phyloP scores from a whole-genome alignment of 306 rosid genomes.

The Vigna mungo region DNA sequence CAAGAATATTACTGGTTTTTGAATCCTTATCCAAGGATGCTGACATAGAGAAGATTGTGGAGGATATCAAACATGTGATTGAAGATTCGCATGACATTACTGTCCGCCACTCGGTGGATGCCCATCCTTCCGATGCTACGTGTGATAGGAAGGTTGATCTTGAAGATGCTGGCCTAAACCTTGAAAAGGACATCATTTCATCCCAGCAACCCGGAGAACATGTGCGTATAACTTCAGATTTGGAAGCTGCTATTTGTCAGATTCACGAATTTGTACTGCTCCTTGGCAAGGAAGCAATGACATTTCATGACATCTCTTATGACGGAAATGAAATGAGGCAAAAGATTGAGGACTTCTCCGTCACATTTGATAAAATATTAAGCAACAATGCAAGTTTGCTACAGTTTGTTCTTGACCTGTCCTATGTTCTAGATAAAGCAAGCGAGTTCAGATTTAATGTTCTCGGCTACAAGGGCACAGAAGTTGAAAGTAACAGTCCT shows the following conservation, averaged over 20 bases:
- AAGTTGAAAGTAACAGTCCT: conserved; percentile 74
- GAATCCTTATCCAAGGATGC: conserved; percentile 75
- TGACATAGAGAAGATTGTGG: conserved; percentile 70
- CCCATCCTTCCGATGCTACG: conserved; percentile 56
- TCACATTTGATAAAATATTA: conserved; percentile 60
- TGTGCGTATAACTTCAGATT: conserved; percentile 58
- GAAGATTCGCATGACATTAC: conserved; percentile 68
- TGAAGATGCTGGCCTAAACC: conserved; percentile 68
- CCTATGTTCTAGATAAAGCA: conserved; percentile 78
- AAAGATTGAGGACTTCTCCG: conserved; percentile 79
- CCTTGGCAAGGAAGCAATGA: conserved; percentile 76
- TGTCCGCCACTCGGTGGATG: conserved; percentile 51
- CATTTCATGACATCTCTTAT: conserved; percentile 63
- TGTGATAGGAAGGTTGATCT: conserved; percentile 72
- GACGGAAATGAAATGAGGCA: conserved; percentile 65
- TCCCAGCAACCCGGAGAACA: conserved; percentile 54
- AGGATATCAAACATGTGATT: conserved; percentile 77
- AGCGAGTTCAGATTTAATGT: conserved; percentile 76
- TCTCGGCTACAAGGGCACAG: conserved; percentile 72
- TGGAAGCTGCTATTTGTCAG: conserved; percentile 79
- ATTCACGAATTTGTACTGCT: conserved; percentile 78
- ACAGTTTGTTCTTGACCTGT: conserved; percentile 80
- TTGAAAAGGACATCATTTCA: conserved; percentile 59
- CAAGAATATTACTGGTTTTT: conserved; percentile 73
- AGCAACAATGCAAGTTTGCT: conserved; percentile 60